These are phyloP conservation scores for Emydomyces testavorans DNA, from an alignment of 2,329 filamentous ascomycete species.

Conservation along the genomic window DNA sequence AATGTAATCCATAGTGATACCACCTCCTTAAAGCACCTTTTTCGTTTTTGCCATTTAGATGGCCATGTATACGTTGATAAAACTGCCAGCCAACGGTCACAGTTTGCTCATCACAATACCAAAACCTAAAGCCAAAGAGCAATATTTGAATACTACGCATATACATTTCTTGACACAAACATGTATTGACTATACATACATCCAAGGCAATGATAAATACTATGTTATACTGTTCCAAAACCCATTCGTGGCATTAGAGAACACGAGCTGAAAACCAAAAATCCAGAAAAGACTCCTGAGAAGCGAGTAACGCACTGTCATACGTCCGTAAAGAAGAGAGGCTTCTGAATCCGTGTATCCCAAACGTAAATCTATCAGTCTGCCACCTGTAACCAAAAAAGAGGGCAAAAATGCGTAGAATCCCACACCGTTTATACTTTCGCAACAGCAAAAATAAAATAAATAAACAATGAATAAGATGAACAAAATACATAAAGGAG, in stretches of 20 bases:
- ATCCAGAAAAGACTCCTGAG: not conserved
- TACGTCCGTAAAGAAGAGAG: not conserved
- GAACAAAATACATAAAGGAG: not conserved
- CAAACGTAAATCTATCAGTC: too few relatives aligned
- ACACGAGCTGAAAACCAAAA: not conserved
- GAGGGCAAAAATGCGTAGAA: too few relatives aligned
- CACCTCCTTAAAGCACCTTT: not conserved
- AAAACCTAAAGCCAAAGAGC: not conserved
- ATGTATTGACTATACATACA: not conserved
- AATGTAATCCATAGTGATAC: constrained; percentile 2
- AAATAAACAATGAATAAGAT: not conserved
- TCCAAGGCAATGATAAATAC: constrained; percentile 1
- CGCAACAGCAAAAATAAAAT: not conserved
- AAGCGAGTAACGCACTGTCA: not conserved
- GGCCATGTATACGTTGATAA: not conserved
- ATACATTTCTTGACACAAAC: not conserved
- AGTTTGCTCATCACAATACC: not conserved
- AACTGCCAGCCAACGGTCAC: not conserved
- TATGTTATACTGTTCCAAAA: not conserved
- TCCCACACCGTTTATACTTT: too few relatives aligned
- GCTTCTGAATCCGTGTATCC: not conserved
- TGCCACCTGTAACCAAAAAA: too few relatives aligned
- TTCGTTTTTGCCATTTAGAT: not conserved
- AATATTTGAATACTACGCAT: not conserved
- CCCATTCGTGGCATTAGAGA: not conserved